Evolutionary conservation across 2,329 filamentous ascomycete genomes (phyloP).

Genomic region (Aspergillus pseudoviridinutans): DNA sequence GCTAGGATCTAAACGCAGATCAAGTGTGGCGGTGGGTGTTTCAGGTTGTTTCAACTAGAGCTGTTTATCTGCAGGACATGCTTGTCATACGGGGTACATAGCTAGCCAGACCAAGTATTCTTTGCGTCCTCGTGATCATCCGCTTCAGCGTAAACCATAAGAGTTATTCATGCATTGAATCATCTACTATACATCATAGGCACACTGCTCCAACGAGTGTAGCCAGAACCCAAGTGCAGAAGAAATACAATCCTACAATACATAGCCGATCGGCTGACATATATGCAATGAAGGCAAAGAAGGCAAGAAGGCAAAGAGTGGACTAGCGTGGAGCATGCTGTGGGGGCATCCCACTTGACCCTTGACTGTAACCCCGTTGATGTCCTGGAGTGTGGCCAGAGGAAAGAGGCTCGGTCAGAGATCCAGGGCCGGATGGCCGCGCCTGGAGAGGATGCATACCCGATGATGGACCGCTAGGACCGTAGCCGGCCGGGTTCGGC

Average conservation of each 20-base stretch:
- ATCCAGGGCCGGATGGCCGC: constrained; percentile 23
- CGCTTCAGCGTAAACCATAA: background rate
- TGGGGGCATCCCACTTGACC: constrained; percentile 26
- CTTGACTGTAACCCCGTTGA: constrained; percentile 38
- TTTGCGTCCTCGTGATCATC: no score
- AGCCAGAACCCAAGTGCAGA: background rate
- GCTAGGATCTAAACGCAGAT: background rate
- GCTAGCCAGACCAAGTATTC: no score
- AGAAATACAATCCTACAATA: background rate
- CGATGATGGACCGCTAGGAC: constrained; percentile 19
- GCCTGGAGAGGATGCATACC: constrained; percentile 25
- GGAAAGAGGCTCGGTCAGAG: constrained; percentile 19
- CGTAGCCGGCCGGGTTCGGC: constrained; percentile 26
- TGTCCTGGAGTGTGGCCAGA: constrained; percentile 21
- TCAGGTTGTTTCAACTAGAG: background rate
- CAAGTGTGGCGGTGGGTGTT: background rate
- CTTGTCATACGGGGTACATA: no score
- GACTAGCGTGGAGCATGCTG: constrained; percentile 25
- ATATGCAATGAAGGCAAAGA: constrained; percentile 3
- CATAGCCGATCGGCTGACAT: background rate
- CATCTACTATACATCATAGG: constrained; percentile 13
- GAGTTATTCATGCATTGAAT: constrained; percentile 7
- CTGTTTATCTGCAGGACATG: background rate
- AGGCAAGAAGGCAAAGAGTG: background rate
- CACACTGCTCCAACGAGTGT: background rate